Evolutionary conservation across 371 early-diverging fungal genomes (phyloP).

Genomic region (Globomyces sp.): DNA sequence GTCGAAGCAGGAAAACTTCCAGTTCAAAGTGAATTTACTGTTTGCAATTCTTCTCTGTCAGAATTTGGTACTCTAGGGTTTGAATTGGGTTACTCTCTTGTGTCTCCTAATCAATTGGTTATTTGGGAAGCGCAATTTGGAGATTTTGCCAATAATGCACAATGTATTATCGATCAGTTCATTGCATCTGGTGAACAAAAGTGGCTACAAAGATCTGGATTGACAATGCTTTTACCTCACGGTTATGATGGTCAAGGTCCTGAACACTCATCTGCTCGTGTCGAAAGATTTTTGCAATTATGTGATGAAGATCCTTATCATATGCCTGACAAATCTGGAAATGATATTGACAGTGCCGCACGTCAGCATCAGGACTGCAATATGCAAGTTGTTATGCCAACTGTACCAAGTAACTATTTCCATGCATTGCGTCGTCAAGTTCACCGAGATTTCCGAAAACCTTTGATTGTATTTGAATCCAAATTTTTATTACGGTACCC

Average conservation of each 20-base stretch:
- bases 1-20: slow-evolving; percentile 52
- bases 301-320: slow-evolving; percentile 90
- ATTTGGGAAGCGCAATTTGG: slow-evolving; percentile 99
- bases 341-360: slow-evolving; percentile 48
- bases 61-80: slow-evolving; percentile 96
- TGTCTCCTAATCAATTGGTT: slow-evolving; percentile 86
- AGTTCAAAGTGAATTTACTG: slow-evolving; percentile 80
- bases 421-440: slow-evolving; percentile 94
- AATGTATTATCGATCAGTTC: slow-evolving; percentile 96
- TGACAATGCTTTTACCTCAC: slow-evolving; percentile 91
- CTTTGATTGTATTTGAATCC: slow-evolving; percentile 85
- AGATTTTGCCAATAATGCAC: slow-evolving; percentile 96
- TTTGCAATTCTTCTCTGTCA: slow-evolving; percentile 93
- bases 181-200: slow-evolving; percentile 94
- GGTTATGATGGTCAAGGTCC: slow-evolving; percentile 98
- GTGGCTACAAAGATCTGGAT: slow-evolving; percentile 90
- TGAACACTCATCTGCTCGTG: slow-evolving; percentile 91
- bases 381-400: slow-evolving; percentile 94
- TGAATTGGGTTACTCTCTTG: slow-evolving; percentile 94
- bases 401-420: slow-evolving; percentile 96
- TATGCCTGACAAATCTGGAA: slow-evolving; percentile 77
- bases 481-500: slow-evolving; percentile 95
- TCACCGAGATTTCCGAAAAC: slow-evolving; percentile 96
- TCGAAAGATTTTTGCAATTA: slow-evolving; percentile 93
- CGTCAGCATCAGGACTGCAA: slow-evolving; percentile 96